Percentiles rank a stretch among this genome's conserved stretches.
These are phyloP conservation scores for Colletotrichum trifolii DNA, from an alignment of 2,329 filamentous ascomycete species.

Conservation along the genomic window DNA sequence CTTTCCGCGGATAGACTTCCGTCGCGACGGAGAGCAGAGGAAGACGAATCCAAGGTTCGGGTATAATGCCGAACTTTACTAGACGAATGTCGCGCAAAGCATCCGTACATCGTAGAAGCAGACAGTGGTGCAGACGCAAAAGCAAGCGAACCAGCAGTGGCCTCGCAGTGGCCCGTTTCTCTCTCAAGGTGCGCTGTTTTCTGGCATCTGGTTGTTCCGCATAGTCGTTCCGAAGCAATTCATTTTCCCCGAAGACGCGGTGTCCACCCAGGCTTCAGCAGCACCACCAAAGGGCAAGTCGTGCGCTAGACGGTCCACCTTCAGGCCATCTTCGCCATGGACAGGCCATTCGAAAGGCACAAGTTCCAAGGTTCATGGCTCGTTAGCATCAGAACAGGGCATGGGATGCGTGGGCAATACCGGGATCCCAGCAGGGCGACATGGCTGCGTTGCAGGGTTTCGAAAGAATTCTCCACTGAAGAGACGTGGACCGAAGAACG, in stretches of 20 bases:
- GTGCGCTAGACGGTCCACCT: constrained; percentile 32
- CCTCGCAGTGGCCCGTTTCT: constrained; percentile 17
- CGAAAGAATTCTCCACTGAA: constrained; percentile 21
- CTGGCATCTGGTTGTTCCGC: constrained; percentile 40
- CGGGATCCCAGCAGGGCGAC: constrained; percentile 26
- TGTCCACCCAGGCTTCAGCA: constrained; percentile 14
- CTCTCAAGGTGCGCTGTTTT: constrained; percentile 38
- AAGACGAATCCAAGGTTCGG: background rate
- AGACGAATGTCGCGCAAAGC: too few relatives aligned
- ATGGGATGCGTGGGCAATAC: constrained; percentile 7
- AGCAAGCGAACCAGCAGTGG: background rate
- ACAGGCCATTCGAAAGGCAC: constrained; percentile 25
- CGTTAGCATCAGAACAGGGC: constrained; percentile 6
- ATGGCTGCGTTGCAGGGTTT: constrained; percentile 9
- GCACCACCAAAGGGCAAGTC: constrained; percentile 19
- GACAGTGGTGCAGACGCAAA: background rate
- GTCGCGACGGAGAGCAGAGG: background rate
- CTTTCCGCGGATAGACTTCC: background rate
- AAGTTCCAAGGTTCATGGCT: constrained; percentile 30
- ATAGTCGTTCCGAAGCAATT: background rate
- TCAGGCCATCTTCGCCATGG: constrained; percentile 22
- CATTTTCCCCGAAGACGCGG: constrained; percentile 6
- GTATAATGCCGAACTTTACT: too few relatives aligned
- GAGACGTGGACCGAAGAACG: constrained; percentile 33
- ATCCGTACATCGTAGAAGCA: too few relatives aligned